phyloP scores from a whole-genome alignment of 1,284 basidiomycete genomes.

The Trichosporon coremiiforme region DNA sequence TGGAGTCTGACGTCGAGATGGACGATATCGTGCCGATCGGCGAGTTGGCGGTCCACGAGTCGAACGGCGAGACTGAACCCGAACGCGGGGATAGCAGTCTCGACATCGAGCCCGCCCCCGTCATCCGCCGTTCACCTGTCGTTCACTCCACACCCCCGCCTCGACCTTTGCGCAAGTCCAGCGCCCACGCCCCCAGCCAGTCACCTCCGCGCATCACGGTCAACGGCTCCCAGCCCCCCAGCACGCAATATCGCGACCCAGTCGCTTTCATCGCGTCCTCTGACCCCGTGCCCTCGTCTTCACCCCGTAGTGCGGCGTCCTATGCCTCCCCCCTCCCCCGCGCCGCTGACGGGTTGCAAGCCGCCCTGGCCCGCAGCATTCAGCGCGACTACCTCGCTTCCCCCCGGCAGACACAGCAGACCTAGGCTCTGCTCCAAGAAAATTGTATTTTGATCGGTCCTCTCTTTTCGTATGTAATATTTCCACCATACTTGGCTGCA shows the following conservation, averaged over 20 bases:
- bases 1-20: slow-evolving; percentile 8
- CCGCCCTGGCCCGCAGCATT: not conserved
- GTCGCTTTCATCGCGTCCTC: not conserved
- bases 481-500: not conserved
- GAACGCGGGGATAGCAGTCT: not conserved
- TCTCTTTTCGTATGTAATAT: not conserved
- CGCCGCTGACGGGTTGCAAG: not conserved
- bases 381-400: slow-evolving; percentile 5
- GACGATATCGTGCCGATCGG: not conserved
- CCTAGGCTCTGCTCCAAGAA: not conserved
- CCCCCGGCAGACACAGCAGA: not conserved
- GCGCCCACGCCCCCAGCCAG: not conserved
- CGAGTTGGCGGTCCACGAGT: not conserved
- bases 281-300: not conserved
- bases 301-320: not conserved
- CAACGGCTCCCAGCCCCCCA: not conserved
- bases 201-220: not conserved
- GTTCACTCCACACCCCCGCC: not conserved
- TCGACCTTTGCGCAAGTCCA: not conserved
- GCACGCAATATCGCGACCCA: slow-evolving; percentile 1
- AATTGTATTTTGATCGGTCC: not conserved
- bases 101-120: not conserved
- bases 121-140: not conserved
- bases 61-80: not conserved
- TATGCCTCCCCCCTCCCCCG: not conserved